A percentile compares a stretch with the other conserved stretches of the same genome.
Evolutionary conservation across 2,329 filamentous ascomycete species (phyloP).

Genomic region (Phyllosticta capitalensis): DNA sequence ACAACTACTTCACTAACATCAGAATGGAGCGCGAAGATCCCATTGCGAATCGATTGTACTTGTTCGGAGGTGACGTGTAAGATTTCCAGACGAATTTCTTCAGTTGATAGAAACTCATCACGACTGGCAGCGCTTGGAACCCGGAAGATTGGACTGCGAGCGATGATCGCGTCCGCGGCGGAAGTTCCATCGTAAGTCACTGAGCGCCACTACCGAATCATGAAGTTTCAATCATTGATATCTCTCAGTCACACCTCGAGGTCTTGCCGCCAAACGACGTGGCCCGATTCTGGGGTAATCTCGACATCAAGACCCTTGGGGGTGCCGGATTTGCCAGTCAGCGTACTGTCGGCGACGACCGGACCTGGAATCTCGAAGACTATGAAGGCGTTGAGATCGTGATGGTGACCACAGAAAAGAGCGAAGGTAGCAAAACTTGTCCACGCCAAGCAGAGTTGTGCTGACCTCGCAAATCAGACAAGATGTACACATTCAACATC

Average conservation of each 20-base stretch:
- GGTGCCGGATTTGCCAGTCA: conserved; percentile 78
- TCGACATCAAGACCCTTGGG: conserved; percentile 66
- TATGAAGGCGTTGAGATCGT: conserved; percentile 53
- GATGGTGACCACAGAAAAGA: conserved; percentile 27
- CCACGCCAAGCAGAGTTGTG: neutral
- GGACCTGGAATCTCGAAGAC: conserved; percentile 52
- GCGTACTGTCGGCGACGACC: conserved; percentile 49
- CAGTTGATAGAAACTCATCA: neutral
- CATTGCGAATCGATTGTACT: neutral
- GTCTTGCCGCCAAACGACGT: conserved; percentile 24
- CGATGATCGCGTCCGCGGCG: conserved; percentile 71
- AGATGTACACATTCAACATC: conserved; percentile 63
- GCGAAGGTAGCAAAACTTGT: neutral
- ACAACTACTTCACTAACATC: neutral
- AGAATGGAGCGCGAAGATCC: neutral
- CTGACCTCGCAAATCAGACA: conserved; percentile 27
- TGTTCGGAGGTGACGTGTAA: conserved; percentile 7
- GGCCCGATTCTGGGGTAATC: conserved; percentile 53
- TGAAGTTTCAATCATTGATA: neutral
- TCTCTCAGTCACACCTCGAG: conserved; percentile 39
- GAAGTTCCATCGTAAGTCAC: conserved; percentile 46
- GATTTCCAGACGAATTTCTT: neutral
- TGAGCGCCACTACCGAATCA: neutral
- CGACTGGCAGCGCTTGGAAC: conserved; percentile 45
- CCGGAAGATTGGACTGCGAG: conserved; percentile 55